Evolutionary conservation across 768 basidiomycete species (phyloP), one percentile per base, ranked within the genome.

Genomic region (Pleurotus platypus): DNA sequence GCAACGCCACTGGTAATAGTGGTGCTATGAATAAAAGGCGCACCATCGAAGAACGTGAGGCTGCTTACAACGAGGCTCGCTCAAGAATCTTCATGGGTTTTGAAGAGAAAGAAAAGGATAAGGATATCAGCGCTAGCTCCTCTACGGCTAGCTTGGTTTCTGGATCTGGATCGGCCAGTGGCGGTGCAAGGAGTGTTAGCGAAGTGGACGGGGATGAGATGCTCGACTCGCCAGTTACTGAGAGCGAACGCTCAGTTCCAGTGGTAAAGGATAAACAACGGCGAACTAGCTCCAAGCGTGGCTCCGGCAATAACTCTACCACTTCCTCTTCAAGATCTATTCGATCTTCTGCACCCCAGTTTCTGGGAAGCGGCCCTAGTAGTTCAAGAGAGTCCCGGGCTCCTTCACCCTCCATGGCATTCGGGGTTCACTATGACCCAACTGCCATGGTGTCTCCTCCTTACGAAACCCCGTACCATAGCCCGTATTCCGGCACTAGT

Each of bases 11-110:
- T 3, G 81, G 79, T 48, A 75, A 81, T 50, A 81, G 80, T 62
- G 13, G n/a, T 7, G 20, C 42, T 15, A 70, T 79, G 71, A 90
- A 87, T 74, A 85, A 88, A 66, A 79, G 80, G 27, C 83, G 84
- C 75, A 92, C 92, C 2, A 85, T 94, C 20, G 88, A 90, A 64
- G 86, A 94, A 68, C 87, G 92, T 30, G 90, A 90, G 66, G 92
- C 89, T 0, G 92, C 90, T n/a, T 94, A 94, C 63, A 89, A 90
- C 54, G 86, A 90, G 69, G 92, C 92, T 26, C 83, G 92, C 46
- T 87, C 84, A 38, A 82, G 92, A 56, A 94, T 94, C 62, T 94
- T 94, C 73, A 87, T 90, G 83, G 86, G 73, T 61, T 90, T 92
- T 62, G 80, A 90, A 67, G 88, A 89, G 63, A 86, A 85, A 66